phyloP scores from a whole-genome alignment of 495 filamentous ascomycete species.

The Rhypophila decipiens region DNA sequence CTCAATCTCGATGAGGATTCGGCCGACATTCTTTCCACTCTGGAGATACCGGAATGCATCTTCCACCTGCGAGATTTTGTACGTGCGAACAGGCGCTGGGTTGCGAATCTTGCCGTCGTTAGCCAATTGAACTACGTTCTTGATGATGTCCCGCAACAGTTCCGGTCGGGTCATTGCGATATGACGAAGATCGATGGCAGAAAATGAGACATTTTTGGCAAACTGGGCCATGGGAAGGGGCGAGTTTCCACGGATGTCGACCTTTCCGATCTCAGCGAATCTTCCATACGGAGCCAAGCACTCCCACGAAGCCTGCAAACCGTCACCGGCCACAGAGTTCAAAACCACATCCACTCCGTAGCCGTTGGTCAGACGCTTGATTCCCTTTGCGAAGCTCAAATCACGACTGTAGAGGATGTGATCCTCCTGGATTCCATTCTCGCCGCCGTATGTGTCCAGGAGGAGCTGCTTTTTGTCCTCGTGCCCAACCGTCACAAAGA shows the following conservation, averaged over 20 bases:
- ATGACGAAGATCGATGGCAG: conserved; percentile 48
- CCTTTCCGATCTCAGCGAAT: conserved; percentile 46
- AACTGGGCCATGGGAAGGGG: conserved; percentile 39
- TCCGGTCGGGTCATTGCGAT: conserved; percentile 2
- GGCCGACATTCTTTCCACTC: neutral
- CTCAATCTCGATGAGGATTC: neutral
- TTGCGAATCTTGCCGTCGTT: neutral
- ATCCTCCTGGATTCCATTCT: conserved; percentile 40
- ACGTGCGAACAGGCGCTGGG: neutral
- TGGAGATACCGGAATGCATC: neutral
- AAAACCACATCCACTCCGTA: conserved; percentile 47
- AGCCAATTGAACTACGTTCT: neutral
- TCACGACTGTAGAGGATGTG: conserved; percentile 42
- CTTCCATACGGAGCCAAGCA: conserved; percentile 43
- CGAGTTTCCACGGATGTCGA: conserved; percentile 18
- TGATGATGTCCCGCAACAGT: neutral
- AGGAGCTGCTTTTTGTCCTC: conserved; percentile 41
- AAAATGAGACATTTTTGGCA: conserved; percentile 32
- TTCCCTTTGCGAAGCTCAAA: conserved; percentile 28
- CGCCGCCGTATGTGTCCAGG: conserved; percentile 27
- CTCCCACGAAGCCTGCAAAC: conserved; percentile 39
- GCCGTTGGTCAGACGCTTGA: conserved; percentile 37
- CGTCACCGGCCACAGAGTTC: conserved; percentile 47
- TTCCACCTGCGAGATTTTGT: neutral
- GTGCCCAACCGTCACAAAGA: conserved; percentile 38